Evolutionary conservation across 176 grass and related monocot genomes (phyloP), one percentile per base, ranked within the genome.

Genomic region (Cenchrus purpureus): DNA sequence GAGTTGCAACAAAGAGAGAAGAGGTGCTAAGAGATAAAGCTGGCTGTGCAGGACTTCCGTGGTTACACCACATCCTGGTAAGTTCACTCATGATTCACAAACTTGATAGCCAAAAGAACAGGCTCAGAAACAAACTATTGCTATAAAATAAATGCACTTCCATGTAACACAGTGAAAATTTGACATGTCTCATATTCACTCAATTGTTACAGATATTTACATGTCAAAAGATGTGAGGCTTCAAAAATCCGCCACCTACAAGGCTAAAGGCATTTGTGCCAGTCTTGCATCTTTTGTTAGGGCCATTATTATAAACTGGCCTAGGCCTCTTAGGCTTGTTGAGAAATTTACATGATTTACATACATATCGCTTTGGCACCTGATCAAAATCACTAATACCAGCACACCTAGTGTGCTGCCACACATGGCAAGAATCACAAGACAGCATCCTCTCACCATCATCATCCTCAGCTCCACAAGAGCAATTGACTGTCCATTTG

Each of bases 401-500:
- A 71, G 81, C 80, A 62, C 95, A 97, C 79, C 90, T 92, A 32
- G 92, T 92, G 80, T 97, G 95, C 75, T 91, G 86, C 88, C 95
- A 97, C 62, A 92, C 86, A 60, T 93, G 81, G 64, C 90, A 94
- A 20, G 79, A 46, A 52, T 94, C 95, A 74, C 95, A 97, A 29
- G 92, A 87, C 60, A 97, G n/a, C 95, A 97, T 97, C 29, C 90
- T 92, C 81, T 97, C 88, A 0, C 95, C 92, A 67, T 97, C 95
- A 71, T 97, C 90, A 53, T 97, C 95, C 51, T 81, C 88, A 7
- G 89, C 86, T 72, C 95, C 92, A 83, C 95, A 97, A 63, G 62
- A 58, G 68, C 92, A 97, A n/a, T 86, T 72, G 64, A 97, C 92
- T 0, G 67, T 94, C 92, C 95, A 97, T 48, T 77, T 86, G 28